Conservation (phyloP, 306 rosid genomes). For the Prinsepia uniflora region DNA sequence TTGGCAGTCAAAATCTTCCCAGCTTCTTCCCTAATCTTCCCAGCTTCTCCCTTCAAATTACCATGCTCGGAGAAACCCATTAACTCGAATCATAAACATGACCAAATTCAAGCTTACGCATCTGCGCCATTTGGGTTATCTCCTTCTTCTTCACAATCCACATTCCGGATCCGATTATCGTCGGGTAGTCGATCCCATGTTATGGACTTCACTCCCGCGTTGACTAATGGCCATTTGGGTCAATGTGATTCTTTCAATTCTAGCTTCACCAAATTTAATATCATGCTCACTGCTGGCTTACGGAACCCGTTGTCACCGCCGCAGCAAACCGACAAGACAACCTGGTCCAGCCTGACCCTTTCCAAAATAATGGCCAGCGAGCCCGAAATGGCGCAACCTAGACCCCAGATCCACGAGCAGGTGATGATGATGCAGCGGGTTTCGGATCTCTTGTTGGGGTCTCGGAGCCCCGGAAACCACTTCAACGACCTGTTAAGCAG, state of each 20-base stretch:
- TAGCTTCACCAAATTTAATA: slow-evolving; percentile 72
- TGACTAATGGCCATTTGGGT: slow-evolving; percentile 41
- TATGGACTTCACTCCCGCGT: too few species aligned
- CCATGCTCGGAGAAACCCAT: slow-evolving; percentile 5
- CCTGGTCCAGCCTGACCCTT: slow-evolving; percentile 89
- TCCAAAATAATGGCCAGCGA: slow-evolving; percentile 92
- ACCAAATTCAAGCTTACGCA: slow-evolving; percentile 7
- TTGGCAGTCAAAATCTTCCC: too few species aligned
- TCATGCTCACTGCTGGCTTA: slow-evolving; percentile 86
- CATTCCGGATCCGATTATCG: slow-evolving; percentile 45
- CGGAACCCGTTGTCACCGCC: slow-evolving; percentile 91
- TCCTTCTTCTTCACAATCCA: slow-evolving; percentile 36
- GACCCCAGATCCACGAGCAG: slow-evolving; percentile 60
- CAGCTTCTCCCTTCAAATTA: too few species aligned
- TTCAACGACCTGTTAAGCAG: slow-evolving; percentile 67
- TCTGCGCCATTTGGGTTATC: slow-evolving; percentile 30
- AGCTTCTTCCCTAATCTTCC: slow-evolving; percentile 27
- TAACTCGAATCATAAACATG: slow-evolving; percentile 11
- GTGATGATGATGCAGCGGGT: slow-evolving; percentile 73
- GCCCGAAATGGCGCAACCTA: slow-evolving; percentile 58
- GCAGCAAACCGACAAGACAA: slow-evolving; percentile 59
- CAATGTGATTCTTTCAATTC: slow-evolving; percentile 62
- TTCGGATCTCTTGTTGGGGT: slow-evolving; percentile 47
- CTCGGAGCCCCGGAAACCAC: slow-evolving; percentile 79
- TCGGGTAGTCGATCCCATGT: too few species aligned